Evolutionary conservation across 2,329 filamentous ascomycete species (phyloP), one percentile per base, ranked within the genome.

Genomic region (Penicillium hordei): DNA sequence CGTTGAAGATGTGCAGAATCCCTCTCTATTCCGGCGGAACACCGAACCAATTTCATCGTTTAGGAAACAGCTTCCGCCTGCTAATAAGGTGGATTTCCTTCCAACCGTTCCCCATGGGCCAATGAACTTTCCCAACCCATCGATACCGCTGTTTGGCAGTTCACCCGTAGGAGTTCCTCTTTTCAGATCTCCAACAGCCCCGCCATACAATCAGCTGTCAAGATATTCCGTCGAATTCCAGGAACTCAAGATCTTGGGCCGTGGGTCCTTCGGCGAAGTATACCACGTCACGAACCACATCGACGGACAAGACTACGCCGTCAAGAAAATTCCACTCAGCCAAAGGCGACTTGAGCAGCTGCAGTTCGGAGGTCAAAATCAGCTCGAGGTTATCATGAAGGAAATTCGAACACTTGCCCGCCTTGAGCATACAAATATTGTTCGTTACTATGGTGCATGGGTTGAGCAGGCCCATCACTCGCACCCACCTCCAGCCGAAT

Each of bases 401-500:
- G 86, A 89, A 70, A 81, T 88, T 9, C 79, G 84, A 48, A 85
- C 84, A 0, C 75, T 89, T 44, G 86, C 86, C 46, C 77, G 79
- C 27, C 75, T 89, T 17, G 83, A 88, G 45, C 86, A 89, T 69
- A 79, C 79, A 5, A 88, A 89, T 66, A 82, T 89, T 55, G 86
- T 89, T 36, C 80, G 86, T 25, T 89, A 89, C 65, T 85, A 84
- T 66, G 81, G 81, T 51, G 83, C 83, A 15, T 89, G 87, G 87
- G 77, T 88, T 15, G 87, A 89, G 64, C 73, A 76, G 52, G 70
- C 65, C 36, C 78, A 72, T 57, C 42, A 57, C 34, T 45, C 49
- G 21, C 25, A 48, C 19, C 42, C 49, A 29, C 67, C 42, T 52
- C 64, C 33, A 49, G 51, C 13, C 49, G 61, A 13, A 42, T 61